Conservation (phyloP, 2,329 filamentous ascomycete genomes). For the Aspergillus puulaauensis region DNA sequence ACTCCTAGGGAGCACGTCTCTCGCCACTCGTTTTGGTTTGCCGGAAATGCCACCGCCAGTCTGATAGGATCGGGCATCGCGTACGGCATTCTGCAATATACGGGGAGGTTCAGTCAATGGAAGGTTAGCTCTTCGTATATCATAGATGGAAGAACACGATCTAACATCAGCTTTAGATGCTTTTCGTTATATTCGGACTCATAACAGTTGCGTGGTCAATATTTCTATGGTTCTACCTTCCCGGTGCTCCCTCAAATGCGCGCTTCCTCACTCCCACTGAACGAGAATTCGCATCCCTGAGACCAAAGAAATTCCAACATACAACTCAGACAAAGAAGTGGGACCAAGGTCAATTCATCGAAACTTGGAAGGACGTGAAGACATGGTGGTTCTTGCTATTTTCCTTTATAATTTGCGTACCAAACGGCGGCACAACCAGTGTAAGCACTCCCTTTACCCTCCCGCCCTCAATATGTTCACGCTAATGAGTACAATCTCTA, state of each 20-base stretch:
- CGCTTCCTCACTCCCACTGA: conserved; percentile 10
- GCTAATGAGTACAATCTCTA: neutral
- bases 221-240: conserved; percentile 10
- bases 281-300: conserved; percentile 10
- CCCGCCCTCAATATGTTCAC: too few relatives aligned
- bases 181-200: conserved; percentile 17
- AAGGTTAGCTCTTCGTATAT: neutral
- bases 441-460: neutral
- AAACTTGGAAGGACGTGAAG: conserved; percentile 1
- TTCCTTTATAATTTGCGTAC: conserved; percentile 17
- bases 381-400: conserved; percentile 29
- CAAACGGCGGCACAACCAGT: conserved; percentile 19
- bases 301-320: conserved; percentile 6
- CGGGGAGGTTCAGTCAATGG: conserved; percentile 5
- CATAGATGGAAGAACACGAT: neutral
- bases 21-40: conserved; percentile 23
- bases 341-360: conserved; percentile 1
- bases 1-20: conserved; percentile 25
- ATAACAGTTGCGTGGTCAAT: conserved; percentile 11
- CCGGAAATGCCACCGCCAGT: conserved; percentile 21
- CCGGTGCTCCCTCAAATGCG: conserved; percentile 12
- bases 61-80: conserved; percentile 23
- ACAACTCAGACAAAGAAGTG: conserved; percentile 3
- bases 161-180: neutral
- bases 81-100: conserved; percentile 12